phyloP scores from a whole-genome alignment of 805 yeast species.

The Metschnikowia borealis region DNA sequence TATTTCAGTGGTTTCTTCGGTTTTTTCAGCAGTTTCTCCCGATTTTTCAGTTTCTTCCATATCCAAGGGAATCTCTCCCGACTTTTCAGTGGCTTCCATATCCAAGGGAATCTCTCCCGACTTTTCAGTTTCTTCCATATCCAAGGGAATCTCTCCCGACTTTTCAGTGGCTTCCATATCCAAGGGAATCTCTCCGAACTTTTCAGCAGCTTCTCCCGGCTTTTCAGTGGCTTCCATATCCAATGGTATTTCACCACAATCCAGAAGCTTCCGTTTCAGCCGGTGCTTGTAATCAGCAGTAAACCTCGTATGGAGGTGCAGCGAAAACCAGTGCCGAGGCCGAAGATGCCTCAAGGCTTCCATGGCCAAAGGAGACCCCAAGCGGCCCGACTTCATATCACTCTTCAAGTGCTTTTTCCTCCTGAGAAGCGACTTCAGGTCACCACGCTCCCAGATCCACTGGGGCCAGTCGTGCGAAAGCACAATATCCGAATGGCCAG shows the following conservation, averaged over 20 bases:
- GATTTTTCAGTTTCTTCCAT: slow-evolving; percentile 1
- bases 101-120: too few relatives aligned
- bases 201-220: too few relatives aligned
- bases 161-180: slow-evolving; percentile 17
- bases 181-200: slow-evolving; percentile 15
- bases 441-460: slow-evolving; percentile 66
- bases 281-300: slow-evolving; percentile 1
- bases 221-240: neutral
- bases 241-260: neutral
- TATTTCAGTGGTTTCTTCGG: too few relatives aligned
- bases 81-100: too few relatives aligned
- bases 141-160: neutral
- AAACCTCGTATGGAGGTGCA: slow-evolving; percentile 80
- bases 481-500: slow-evolving; percentile 48
- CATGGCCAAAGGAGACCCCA: slow-evolving; percentile 74
- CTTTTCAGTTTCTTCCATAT: neutral
- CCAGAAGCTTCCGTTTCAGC: slow-evolving; percentile 1
- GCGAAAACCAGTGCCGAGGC: slow-evolving; percentile 82
- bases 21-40: too few relatives aligned
- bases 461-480: slow-evolving; percentile 95
- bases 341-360: slow-evolving; percentile 47
- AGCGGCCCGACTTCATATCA: slow-evolving; percentile 54
- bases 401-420: slow-evolving; percentile 62
- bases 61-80: neutral
- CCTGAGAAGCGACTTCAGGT: slow-evolving; percentile 44